Evolutionary conservation across 75 land plant genomes (phyloP).

Genomic region (Cupressus sempervirens): DNA sequence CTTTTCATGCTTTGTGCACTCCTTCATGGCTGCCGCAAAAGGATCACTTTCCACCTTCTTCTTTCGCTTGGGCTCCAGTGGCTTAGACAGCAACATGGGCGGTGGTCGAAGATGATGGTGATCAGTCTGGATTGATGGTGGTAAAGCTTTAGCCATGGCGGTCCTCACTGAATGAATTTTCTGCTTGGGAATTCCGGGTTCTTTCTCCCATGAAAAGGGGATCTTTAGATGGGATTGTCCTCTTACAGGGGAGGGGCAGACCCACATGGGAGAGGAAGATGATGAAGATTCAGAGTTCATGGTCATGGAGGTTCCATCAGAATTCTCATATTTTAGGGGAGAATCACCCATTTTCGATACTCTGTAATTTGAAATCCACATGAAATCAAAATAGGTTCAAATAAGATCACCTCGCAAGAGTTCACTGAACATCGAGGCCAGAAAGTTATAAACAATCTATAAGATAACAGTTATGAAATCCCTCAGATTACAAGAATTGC

Average conservation of each 20-base stretch:
- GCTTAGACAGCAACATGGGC: background rate
- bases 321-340: background rate
- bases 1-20: background rate
- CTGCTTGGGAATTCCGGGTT: background rate
- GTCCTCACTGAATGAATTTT: background rate
- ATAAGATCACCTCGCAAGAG: no score
- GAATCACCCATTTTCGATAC: background rate
- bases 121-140: background rate
- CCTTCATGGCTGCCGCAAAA: background rate
- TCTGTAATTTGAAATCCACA: background rate
- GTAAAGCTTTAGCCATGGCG: background rate
- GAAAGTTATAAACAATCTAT: no score
- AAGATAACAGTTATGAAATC: no score
- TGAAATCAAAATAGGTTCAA: background rate
- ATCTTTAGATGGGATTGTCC: background rate
- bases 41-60: background rate
- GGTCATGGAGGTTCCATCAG: background rate
- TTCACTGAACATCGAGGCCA: no score
- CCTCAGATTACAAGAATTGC: no score
- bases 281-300: background rate
- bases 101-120: background rate
- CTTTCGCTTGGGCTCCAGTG: background rate
- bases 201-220: constrained; percentile 3
- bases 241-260: background rate
- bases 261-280: background rate